Percentiles rank a stretch among this genome's conserved stretches.
phyloP scores from a whole-genome alignment of 2,329 filamentous ascomycete species.

The Curvularia eragrostidis region DNA sequence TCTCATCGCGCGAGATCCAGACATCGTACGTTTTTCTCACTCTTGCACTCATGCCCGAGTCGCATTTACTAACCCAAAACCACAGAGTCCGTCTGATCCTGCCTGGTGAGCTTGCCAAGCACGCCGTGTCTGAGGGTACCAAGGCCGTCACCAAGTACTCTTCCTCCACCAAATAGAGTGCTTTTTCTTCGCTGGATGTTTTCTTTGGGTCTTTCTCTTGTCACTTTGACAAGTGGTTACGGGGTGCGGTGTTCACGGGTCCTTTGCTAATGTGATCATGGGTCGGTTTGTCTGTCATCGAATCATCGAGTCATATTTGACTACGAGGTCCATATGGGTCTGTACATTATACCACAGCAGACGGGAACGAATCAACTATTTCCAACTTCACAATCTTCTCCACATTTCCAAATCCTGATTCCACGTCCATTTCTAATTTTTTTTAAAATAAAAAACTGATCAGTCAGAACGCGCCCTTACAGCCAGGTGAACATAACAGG shows the following conservation, averaged over 20 bases:
- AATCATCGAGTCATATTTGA: slow-evolving; percentile 48
- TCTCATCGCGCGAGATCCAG: slow-evolving; percentile 99
- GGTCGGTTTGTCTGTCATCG: slow-evolving; percentile 55
- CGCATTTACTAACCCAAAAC: slow-evolving; percentile 34
- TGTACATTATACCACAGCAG: slow-evolving; percentile 53
- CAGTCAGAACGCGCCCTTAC: too few species aligned
- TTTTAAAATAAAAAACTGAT: too few species aligned
- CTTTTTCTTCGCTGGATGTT: slow-evolving; percentile 49
- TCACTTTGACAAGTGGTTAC: slow-evolving; percentile 56
- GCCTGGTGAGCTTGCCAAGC: slow-evolving; percentile 98
- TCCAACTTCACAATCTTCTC: slow-evolving; percentile 40
- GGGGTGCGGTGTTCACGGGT: slow-evolving; percentile 54
- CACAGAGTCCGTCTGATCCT: slow-evolving; percentile 88
- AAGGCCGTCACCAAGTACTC: slow-evolving; percentile 99
- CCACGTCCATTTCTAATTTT: background rate
- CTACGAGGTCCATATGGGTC: slow-evolving; percentile 48
- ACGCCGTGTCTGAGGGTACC: slow-evolving; percentile 98
- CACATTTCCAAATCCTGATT: too few species aligned
- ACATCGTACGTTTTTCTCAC: slow-evolving; percentile 72
- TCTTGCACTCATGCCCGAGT: background rate
- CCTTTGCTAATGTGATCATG: slow-evolving; percentile 60
- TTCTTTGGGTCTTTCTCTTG: slow-evolving; percentile 60
- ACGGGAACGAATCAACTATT: slow-evolving; percentile 52
- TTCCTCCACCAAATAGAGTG: slow-evolving; percentile 93
- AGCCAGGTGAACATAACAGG: too few species aligned